Conservation (phyloP, 805 yeast species). For the Jamesozyma gamospora region DNA sequence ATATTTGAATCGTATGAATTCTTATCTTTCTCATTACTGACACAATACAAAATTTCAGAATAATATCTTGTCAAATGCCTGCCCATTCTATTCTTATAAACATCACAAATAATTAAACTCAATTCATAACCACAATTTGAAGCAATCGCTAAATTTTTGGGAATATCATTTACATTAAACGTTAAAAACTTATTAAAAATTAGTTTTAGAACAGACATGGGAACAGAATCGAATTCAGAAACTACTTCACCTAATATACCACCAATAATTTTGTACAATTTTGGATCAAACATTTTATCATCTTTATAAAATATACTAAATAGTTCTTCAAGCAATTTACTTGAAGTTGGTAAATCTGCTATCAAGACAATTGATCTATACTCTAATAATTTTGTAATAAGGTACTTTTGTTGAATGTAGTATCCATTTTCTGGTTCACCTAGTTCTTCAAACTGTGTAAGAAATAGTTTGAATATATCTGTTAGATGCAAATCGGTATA, state of each 20-base stretch:
- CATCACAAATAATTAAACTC: slow-evolving; percentile 56
- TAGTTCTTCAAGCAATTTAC: slow-evolving; percentile 40
- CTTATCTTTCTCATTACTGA: slow-evolving; percentile 19
- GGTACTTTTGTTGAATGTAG: slow-evolving; percentile 51
- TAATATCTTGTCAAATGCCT: slow-evolving; percentile 70
- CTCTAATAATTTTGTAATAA: slow-evolving; percentile 61
- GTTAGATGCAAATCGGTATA: slow-evolving; percentile 54
- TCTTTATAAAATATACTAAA: slow-evolving; percentile 54
- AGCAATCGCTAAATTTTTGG: slow-evolving; percentile 23
- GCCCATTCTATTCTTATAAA: slow-evolving; percentile 63
- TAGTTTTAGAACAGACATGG: slow-evolving; percentile 48
- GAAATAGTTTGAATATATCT: slow-evolving; percentile 56
- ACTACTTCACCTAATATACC: slow-evolving; percentile 69
- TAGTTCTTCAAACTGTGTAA: slow-evolving; percentile 50
- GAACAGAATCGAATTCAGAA: slow-evolving; percentile 57
- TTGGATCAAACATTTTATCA: slow-evolving; percentile 38
- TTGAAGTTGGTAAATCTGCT: slow-evolving; percentile 62
- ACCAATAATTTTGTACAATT: slow-evolving; percentile 50
- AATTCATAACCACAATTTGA: slow-evolving; percentile 53
- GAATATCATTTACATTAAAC: slow-evolving; percentile 19
- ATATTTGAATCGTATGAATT: slow-evolving; percentile 11
- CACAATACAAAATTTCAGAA: slow-evolving; percentile 61
- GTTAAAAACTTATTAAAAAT: slow-evolving; percentile 55
- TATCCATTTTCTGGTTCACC: slow-evolving; percentile 48
- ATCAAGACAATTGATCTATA: slow-evolving; percentile 64